Evolutionary conservation across 129 eudicot genomes (phyloP).

Genomic region (Chrysanthemum lavandulifolium): DNA sequence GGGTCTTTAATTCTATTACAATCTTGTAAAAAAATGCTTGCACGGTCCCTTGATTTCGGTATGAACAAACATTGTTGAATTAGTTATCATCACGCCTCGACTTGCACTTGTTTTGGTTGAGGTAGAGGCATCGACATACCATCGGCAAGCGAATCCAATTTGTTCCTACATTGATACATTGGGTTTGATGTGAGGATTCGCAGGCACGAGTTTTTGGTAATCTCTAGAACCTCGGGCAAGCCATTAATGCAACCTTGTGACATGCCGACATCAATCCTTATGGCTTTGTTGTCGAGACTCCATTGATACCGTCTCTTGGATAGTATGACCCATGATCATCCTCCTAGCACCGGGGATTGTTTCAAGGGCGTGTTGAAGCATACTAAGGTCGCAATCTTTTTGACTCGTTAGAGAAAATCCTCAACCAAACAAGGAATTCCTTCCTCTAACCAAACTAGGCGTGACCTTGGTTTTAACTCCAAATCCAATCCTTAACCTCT

Average conservation of each 20-base stretch:
- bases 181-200: conserved; percentile 73
- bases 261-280: conserved; percentile 94
- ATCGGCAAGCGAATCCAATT: not conserved
- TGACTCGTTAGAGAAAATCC: conserved; percentile 72
- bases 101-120: conserved; percentile 52
- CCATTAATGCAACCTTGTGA: conserved; percentile 72
- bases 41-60: no score
- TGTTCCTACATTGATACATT: not conserved
- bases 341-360: conserved; percentile 91
- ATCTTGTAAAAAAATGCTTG: not conserved
- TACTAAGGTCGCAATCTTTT: conserved; percentile 73
- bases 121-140: conserved; percentile 39
- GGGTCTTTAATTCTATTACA: no score
- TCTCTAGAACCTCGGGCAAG: conserved; percentile 87
- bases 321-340: conserved; percentile 98
- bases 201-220: conserved; percentile 40
- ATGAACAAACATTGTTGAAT: not conserved
- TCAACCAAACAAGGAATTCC: conserved; percentile 84
- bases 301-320: conserved; percentile 75
- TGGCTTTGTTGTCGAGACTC: conserved; percentile 52
- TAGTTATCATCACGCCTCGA: conserved; percentile 40
- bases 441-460: conserved; percentile 50
- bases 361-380: conserved; percentile 74
- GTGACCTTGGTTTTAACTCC: conserved; percentile 43
- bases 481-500: conserved; percentile 92